Conservation (phyloP, 371 early-diverging fungal genomes). For the Saksenaea vasiformis region DNA sequence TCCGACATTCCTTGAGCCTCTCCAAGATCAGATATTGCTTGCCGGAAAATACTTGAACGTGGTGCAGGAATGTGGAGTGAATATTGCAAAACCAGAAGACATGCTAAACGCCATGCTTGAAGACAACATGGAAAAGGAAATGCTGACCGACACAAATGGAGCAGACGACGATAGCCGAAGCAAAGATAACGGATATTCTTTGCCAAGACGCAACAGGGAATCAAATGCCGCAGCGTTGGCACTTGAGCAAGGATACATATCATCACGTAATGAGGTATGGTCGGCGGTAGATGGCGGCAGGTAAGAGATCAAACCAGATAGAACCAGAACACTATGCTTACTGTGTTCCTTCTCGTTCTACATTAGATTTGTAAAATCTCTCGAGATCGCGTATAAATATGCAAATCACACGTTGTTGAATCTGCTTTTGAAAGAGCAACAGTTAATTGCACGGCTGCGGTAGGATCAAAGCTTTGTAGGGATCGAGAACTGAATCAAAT, state of each 20-base stretch:
- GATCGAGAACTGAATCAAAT: background rate
- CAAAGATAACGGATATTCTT: constrained; percentile 4
- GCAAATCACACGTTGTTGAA: constrained; percentile 76
- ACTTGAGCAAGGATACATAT: constrained; percentile 9
- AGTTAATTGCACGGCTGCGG: constrained; percentile 75
- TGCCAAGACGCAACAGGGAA: background rate
- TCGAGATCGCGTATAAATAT: constrained; percentile 76
- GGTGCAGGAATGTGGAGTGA: constrained; percentile 81
- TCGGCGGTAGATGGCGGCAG: constrained; percentile 61
- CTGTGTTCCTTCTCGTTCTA: background rate
- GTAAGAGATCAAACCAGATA: constrained; percentile 26
- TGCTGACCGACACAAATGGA: background rate
- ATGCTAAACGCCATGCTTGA: constrained; percentile 33
- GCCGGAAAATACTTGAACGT: constrained; percentile 96
- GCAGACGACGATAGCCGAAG: background rate
- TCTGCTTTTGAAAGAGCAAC: constrained; percentile 67
- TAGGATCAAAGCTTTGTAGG: constrained; percentile 24
- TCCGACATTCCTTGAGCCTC: constrained; percentile 77
- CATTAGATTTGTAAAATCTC: constrained; percentile 65
- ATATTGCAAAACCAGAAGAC: constrained; percentile 48
- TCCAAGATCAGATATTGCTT: constrained; percentile 76
- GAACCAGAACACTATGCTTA: background rate
- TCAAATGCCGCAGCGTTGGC: constrained; percentile 12
- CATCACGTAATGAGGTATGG: constrained; percentile 52
- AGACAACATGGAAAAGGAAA: constrained; percentile 7